Evolutionary conservation across 2,329 filamentous ascomycete species (phyloP).

Genomic region (Pestalotiopsis sp.): DNA sequence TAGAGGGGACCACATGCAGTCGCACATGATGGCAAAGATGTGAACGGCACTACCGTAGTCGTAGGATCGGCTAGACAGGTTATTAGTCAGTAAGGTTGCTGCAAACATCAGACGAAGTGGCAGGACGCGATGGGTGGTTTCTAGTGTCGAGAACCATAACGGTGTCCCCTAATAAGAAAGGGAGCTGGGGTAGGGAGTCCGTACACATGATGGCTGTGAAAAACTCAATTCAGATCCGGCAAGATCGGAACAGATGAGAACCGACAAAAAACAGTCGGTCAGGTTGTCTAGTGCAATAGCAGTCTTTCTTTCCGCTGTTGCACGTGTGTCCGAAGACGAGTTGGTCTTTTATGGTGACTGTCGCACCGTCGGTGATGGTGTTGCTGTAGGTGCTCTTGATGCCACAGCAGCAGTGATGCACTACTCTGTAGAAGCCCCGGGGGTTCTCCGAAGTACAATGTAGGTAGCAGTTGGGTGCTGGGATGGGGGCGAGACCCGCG

Average conservation of each 20-base stretch:
- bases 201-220: constrained; percentile 9
- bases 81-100: background rate
- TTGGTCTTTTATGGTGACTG: background rate
- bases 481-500: background rate
- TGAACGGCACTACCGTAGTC: constrained; percentile 61
- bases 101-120: background rate
- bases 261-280: background rate
- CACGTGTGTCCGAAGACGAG: background rate
- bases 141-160: background rate
- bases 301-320: background rate
- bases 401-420: background rate
- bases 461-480: background rate
- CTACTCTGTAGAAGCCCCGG: background rate
- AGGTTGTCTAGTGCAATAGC: background rate
- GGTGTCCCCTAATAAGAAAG: too few species aligned
- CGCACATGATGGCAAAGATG: constrained; percentile 65
- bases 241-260: background rate
- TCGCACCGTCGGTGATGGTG: background rate
- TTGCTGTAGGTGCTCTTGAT: background rate
- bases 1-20: constrained; percentile 61
- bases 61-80: constrained; percentile 19
- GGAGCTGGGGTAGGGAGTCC: background rate
- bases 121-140: background rate
- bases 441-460: background rate
- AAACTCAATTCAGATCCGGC: background rate